These are phyloP conservation scores for Bipolaris bicolor DNA, from an alignment of 2,329 filamentous ascomycete genomes.

Conservation along the genomic window DNA sequence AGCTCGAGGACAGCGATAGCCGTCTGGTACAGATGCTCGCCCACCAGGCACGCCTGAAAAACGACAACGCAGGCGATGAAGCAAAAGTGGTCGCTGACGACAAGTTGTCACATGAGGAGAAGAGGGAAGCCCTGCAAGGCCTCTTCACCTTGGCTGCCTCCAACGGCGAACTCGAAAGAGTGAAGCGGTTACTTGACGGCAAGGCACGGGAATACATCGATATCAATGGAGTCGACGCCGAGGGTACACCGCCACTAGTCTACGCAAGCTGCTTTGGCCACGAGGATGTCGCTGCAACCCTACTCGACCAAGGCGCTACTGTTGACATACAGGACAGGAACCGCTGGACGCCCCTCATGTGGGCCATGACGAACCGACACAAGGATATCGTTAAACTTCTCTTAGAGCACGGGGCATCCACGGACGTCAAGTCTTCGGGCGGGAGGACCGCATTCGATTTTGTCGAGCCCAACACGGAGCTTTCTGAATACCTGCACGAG, in stretches of 20 bases:
- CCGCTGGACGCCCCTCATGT: conserved; percentile 98
- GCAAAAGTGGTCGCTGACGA: conserved; percentile 77
- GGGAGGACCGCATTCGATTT: conserved; percentile 96
- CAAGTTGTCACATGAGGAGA: conserved; percentile 76
- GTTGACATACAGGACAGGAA: conserved; percentile 95
- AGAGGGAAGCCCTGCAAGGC: conserved; percentile 81
- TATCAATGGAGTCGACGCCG: conserved; percentile 86
- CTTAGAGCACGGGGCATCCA: conserved; percentile 91
- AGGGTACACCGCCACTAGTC: conserved; percentile 94
- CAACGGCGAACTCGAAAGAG: conserved; percentile 87
- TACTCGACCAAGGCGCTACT: conserved; percentile 83
- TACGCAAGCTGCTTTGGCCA: conserved; percentile 99
- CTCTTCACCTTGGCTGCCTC: conserved; percentile 93
- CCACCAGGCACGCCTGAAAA: conserved; percentile 85
- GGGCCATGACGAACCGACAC: conserved; percentile 98
- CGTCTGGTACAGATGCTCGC: conserved; percentile 95
- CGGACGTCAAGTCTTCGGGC: conserved; percentile 91
- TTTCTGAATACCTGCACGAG: conserved; percentile 92
- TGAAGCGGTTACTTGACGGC: conserved; percentile 76
- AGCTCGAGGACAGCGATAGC: conserved; percentile 77
- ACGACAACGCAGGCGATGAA: conserved; percentile 72
- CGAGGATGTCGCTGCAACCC: conserved; percentile 80
- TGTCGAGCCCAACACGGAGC: conserved; percentile 91
- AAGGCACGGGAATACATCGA: conserved; percentile 78
- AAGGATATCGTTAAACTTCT: conserved; percentile 93